A percentile compares a stretch with the other conserved stretches of the same genome.
phyloP scores from a whole-genome alignment of 106 monocot genomes.

The Chionographis japonica region DNA sequence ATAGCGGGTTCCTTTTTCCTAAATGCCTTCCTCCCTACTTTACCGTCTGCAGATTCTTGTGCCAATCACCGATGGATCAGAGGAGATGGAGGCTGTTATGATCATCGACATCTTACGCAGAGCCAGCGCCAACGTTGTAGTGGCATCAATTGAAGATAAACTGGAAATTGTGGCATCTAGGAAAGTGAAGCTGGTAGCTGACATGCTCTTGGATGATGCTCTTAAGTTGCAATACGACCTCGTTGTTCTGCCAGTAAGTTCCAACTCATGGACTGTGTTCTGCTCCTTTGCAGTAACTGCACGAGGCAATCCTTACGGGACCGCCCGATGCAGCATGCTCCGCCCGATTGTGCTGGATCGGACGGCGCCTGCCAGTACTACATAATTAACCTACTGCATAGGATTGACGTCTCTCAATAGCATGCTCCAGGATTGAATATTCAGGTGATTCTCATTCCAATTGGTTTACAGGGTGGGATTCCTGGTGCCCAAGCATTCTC shows the following conservation, averaged over 20 bases:
- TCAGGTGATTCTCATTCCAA: neutral
- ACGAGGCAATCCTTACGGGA: too few species aligned
- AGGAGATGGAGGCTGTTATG: constrained; percentile 87
- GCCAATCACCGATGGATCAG: constrained; percentile 85
- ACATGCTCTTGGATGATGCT: constrained; percentile 67
- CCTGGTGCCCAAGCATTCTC: constrained; percentile 63
- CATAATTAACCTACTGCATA: too few species aligned
- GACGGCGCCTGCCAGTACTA: too few species aligned
- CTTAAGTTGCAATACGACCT: constrained; percentile 60
- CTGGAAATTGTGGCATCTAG: constrained; percentile 86
- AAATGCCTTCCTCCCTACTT: neutral
- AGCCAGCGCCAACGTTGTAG: constrained; percentile 66
- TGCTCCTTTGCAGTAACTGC: too few species aligned
- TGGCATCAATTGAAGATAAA: constrained; percentile 69
- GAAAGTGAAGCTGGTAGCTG: constrained; percentile 79
- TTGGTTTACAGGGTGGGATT: constrained; percentile 50
- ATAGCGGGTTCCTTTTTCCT: too few species aligned
- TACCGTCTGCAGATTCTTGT: constrained; percentile 60
- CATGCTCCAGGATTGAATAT: too few species aligned
- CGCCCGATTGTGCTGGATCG: too few species aligned
- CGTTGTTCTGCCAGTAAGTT: constrained; percentile 76
- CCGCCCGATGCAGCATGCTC: too few species aligned
- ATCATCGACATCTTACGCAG: constrained; percentile 79
- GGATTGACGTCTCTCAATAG: too few species aligned
- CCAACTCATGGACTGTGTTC: neutral